Base-by-base conservation (phyloP, 495 filamentous ascomycete species). In the Hypoxylon fragiforme region DNA sequence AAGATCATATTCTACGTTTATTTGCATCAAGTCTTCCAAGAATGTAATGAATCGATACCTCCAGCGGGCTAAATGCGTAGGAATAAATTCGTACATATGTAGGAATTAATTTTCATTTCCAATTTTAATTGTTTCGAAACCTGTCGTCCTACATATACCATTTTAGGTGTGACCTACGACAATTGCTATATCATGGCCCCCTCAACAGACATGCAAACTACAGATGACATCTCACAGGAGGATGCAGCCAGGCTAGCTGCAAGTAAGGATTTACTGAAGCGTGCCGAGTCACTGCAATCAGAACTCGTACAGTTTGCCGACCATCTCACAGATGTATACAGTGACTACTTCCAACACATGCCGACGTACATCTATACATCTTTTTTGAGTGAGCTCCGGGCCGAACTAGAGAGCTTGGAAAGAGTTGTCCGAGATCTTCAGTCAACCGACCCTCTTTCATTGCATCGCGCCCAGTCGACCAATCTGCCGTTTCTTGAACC, bases 401-500 rank as follows among this genome's bases (percentile, higher is more conserved):
- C 58, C 15, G 65, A 68, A 43, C 18, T 61, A n/a, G 57, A 63
- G 11, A 51, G 39, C 21, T 13, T 65, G 4, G 51, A 55, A 6
- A 63, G 22, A 22, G 28, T n/a, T 20, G 16, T 41, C 3, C 43
- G 12, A 3, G 54, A 60, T n/a, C 13, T 57, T 9, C 41, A 41
- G 11, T 60, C 55, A 13, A 12, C 48, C 3, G 59, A 61, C 9
- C 53, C 58, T 28, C 13, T 51, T n/a, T 44, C 52, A 1, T 51
- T 45, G 6, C 58, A 68, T 22, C 58, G 53, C 24, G 48, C 48
- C 0, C 54, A 58, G 4, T 68, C 62, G 16, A 50, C 44, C n/a
- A 68, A 68, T 28, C 24, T 68, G 0, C 52, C 62, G 0, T 65
- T 63, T 22, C 40, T 68, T 12, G 54, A 65, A 21, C 55, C 65